Percentiles rank a stretch among this genome's conserved stretches.
phyloP scores from a whole-genome alignment of 2,329 filamentous ascomycete genomes.

The Colletotrichum orchidophilum region DNA sequence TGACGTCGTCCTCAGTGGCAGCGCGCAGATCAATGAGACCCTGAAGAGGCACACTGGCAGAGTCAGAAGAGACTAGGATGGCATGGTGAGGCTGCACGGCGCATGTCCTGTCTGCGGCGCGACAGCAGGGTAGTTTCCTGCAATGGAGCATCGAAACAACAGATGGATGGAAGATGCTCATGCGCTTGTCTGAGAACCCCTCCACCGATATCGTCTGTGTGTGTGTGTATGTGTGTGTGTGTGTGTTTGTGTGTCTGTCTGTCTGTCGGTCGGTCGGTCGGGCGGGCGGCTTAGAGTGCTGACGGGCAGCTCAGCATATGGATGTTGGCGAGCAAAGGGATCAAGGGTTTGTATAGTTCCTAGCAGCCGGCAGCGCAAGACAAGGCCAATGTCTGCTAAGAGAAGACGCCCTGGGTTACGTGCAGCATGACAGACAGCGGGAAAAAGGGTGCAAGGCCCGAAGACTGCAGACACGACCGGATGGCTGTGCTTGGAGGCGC shows the following conservation, averaged over 20 bases:
- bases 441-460: constrained; percentile 15
- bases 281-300: constrained; percentile 13
- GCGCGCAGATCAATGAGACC: constrained; percentile 1
- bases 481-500: constrained; percentile 19
- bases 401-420: not conserved
- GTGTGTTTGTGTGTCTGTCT: not conserved
- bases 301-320: not conserved
- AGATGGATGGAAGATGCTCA: constrained; percentile 25
- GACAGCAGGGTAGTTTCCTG: constrained; percentile 17
- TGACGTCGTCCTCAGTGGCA: not conserved
- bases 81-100: not conserved
- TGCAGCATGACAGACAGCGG: not conserved
- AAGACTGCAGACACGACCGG: constrained; percentile 29
- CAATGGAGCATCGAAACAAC: constrained; percentile 20
- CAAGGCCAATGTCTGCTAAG: not conserved
- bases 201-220: not conserved
- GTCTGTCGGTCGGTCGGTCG: constrained; percentile 15
- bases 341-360: not conserved
- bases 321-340: not conserved
- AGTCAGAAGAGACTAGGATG: constrained; percentile 9
- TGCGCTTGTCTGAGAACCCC: constrained; percentile 25
- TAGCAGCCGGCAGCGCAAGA: not conserved
- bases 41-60: constrained; percentile 1
- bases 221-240: not conserved
- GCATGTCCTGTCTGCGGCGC: too few relatives aligned